Conservation (phyloP, 2,329 filamentous ascomycete species). For the Sporothrix curviconia region DNA sequence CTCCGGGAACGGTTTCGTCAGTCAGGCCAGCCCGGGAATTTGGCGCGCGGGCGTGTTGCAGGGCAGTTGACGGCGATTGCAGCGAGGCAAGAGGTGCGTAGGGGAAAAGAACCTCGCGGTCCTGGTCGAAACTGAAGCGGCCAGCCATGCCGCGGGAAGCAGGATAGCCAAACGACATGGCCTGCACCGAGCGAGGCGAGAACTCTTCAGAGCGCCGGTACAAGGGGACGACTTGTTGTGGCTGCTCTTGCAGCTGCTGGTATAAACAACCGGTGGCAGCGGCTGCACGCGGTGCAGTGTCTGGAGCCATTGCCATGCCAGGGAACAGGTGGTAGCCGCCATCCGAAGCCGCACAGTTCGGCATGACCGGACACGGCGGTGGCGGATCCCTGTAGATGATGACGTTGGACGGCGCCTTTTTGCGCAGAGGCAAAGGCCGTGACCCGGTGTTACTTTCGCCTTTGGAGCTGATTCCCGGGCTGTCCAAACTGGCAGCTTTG, state of each 20-base stretch:
- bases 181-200: slow-evolving; percentile 15
- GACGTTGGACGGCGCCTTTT: slow-evolving; percentile 39
- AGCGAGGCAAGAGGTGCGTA: slow-evolving; percentile 24
- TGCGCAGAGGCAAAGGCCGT: slow-evolving; percentile 26
- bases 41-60: slow-evolving; percentile 53
- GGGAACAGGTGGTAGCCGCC: background rate
- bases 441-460: background rate
- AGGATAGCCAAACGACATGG: slow-evolving; percentile 14
- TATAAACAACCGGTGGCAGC: no score
- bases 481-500: slow-evolving; percentile 8
- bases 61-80: slow-evolving; percentile 37
- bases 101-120: slow-evolving; percentile 19
- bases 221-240: background rate
- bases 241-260: slow-evolving; percentile 12
- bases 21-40: slow-evolving; percentile 58
- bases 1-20: slow-evolving; percentile 54
- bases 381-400: slow-evolving; percentile 43
- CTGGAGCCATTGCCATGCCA: background rate
- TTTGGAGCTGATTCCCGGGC: background rate
- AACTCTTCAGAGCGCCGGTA: slow-evolving; percentile 26
- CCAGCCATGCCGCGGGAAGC: background rate
- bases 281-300: background rate
- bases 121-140: slow-evolving; percentile 18
- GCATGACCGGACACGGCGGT: background rate
- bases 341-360: background rate